phyloP scores from a whole-genome alignment of 176 grass and related monocot species.

The Calamus simplicifolius region DNA sequence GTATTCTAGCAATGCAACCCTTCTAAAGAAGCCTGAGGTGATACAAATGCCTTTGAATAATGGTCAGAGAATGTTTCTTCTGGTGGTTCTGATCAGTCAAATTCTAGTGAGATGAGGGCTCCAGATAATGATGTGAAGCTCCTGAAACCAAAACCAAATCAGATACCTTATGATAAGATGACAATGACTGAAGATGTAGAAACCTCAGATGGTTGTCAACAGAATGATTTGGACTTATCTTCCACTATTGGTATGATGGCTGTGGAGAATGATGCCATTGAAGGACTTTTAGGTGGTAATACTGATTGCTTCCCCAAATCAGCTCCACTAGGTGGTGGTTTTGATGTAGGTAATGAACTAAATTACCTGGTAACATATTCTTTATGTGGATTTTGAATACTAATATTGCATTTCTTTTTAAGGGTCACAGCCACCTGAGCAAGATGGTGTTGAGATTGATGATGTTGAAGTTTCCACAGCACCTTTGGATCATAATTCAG shows the following conservation, averaged over 20 bases:
- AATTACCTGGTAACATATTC: neutral
- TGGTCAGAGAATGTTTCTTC: conserved; percentile 20
- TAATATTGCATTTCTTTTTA: conserved; percentile 50
- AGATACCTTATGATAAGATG: neutral
- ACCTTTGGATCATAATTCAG: conserved; percentile 22
- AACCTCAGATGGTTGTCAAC: conserved; percentile 6
- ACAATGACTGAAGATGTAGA: conserved; percentile 18
- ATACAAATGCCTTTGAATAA: conserved; percentile 17
- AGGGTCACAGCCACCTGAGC: conserved; percentile 42
- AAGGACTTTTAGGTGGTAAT: conserved; percentile 9
- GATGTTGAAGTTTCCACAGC: conserved; percentile 16
- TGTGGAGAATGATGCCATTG: conserved; percentile 29
- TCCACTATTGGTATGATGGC: conserved; percentile 1
- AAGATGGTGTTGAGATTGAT: conserved; percentile 18
- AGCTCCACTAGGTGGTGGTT: conserved; percentile 18
- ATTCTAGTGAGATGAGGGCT: conserved; percentile 18
- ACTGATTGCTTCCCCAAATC: conserved; percentile 5
- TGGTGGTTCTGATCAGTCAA: neutral
- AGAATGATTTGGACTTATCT: conserved; percentile 6
- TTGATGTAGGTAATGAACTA: conserved; percentile 34
- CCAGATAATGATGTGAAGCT: conserved; percentile 1
- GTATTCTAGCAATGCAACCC: conserved; percentile 51
- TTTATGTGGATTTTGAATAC: conserved; percentile 15
- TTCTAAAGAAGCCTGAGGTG: conserved; percentile 66
- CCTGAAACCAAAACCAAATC: neutral